Evolutionary conservation across 176 grass and related monocot genomes (phyloP), one percentile per base, ranked within the genome.

Genomic region (Puya raimondii): DNA sequence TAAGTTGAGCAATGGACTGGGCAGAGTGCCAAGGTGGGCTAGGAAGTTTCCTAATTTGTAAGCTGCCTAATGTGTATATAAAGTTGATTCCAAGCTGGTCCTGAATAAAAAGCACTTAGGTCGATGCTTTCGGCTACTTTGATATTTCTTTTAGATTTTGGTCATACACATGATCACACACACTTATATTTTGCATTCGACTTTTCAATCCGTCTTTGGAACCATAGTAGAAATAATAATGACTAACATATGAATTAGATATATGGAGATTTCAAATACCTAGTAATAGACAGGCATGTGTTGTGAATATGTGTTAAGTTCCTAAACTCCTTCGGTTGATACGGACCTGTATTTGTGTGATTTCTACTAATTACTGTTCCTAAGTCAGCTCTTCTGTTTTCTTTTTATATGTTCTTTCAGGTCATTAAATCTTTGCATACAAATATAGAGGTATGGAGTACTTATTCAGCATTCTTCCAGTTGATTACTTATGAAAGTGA

Each of bases 401-500:
- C 29, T 79, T 49, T 57, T 17, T 63, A 23, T 65, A 22, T 64
- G 5, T 23, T 26, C 68, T 69, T 72, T 51, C 85, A 91, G 89
- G 79, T 83, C 4, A 78, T 88, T 63, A 91, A 72, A 71, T 72
- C 73, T 64, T 25, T 88, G 70, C 85, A 88, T 75, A 50, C 17
- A 53, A 82, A 80, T 59, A 78, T 88, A 75, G 54, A 72, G 85
- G 89, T 91, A 78, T 63, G 47, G 2, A 25, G 57, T 49, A 1
- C 26, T 10, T 7, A 42, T 42, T 42, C 7, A 42, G 7, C 33
- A 42, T 42, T 42, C 33, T 42, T 42, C 6, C 5, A 61, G 16
- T 47, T 20, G 21, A 26, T 48, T 16, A 1, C 47, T 50, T 23
- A 16, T 47, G 16, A 47, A 14, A 9, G 48, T 42, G 13, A 3